Evolutionary conservation across 805 yeast genomes (phyloP).

Genomic region (Saturnispora silvae): DNA sequence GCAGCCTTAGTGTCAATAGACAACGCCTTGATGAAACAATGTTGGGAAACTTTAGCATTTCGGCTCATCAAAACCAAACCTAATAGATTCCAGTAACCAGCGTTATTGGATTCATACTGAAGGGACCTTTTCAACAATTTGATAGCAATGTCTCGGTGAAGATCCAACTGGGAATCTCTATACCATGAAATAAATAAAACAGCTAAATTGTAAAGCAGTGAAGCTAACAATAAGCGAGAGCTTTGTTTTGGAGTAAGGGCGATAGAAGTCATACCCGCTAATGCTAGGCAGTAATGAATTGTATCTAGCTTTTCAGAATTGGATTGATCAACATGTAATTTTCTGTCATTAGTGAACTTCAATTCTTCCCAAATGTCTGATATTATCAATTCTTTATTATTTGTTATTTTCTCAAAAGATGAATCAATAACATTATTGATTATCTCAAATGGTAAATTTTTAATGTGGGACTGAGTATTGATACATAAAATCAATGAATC

Average conservation of each 20-base stretch:
- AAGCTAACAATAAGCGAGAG: slow-evolving; percentile 42
- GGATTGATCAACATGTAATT: background rate
- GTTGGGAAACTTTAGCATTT: slow-evolving; percentile 75
- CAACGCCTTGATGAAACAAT: slow-evolving; percentile 79
- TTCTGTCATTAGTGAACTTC: background rate
- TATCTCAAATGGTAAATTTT: slow-evolving; percentile 35
- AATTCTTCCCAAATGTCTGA: slow-evolving; percentile 6
- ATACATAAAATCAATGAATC: slow-evolving; percentile 47
- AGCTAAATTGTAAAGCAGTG: slow-evolving; percentile 61
- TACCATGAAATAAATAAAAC: slow-evolving; percentile 44
- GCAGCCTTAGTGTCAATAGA: slow-evolving; percentile 60
- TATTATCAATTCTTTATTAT: background rate
- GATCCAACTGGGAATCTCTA: slow-evolving; percentile 16
- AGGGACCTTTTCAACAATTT: slow-evolving; percentile 55
- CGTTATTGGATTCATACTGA: slow-evolving; percentile 56
- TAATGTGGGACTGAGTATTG: slow-evolving; percentile 42
- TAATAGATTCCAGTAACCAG: slow-evolving; percentile 70
- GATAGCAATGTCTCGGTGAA: slow-evolving; percentile 40
- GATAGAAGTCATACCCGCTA: slow-evolving; percentile 38
- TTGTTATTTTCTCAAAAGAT: slow-evolving; percentile 6
- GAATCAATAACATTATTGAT: slow-evolving; percentile 20
- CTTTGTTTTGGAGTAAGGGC: slow-evolving; percentile 26
- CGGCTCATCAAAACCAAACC: slow-evolving; percentile 63
- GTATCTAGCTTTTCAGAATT: background rate
- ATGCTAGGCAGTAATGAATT: slow-evolving; percentile 27